These are phyloP conservation scores for Fragaria ananassa DNA, from an alignment of 306 rosid genomes.

Conservation along the genomic window DNA sequence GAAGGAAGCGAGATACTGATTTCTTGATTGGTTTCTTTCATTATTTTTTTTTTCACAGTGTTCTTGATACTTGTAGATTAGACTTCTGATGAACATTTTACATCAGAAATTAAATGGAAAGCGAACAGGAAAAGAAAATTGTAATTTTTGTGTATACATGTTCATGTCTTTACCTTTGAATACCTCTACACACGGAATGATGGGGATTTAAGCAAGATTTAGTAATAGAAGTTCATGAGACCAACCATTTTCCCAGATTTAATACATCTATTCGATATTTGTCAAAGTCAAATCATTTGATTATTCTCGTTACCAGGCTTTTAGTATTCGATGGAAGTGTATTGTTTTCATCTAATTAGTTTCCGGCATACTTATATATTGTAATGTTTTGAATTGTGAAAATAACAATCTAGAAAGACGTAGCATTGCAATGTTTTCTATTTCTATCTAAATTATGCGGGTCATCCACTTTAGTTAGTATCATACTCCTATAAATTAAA, in stretches of 20 bases:
- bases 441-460: no score
- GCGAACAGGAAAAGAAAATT: not conserved
- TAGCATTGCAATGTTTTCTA: not conserved
- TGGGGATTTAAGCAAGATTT: not conserved
- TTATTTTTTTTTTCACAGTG: not conserved
- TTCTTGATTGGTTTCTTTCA: not conserved
- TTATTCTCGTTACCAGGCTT: not conserved
- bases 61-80: not conserved
- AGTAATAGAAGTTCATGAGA: not conserved
- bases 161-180: not conserved
- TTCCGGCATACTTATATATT: not conserved
- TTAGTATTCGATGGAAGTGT: not conserved
- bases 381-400: not conserved
- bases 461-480: no score
- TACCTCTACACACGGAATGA: not conserved
- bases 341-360: not conserved
- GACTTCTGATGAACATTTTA: constrained; percentile 6
- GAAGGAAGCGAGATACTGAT: not conserved
- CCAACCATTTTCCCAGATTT: not conserved
- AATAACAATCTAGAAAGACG: not conserved
- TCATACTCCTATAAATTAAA: no score
- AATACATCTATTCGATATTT: no score
- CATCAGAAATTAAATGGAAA: not conserved
- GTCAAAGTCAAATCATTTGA: not conserved
- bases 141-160: not conserved